phyloP scores from a whole-genome alignment of 2,329 filamentous ascomycete genomes.

The Proliferodiscus dingleyae region DNA sequence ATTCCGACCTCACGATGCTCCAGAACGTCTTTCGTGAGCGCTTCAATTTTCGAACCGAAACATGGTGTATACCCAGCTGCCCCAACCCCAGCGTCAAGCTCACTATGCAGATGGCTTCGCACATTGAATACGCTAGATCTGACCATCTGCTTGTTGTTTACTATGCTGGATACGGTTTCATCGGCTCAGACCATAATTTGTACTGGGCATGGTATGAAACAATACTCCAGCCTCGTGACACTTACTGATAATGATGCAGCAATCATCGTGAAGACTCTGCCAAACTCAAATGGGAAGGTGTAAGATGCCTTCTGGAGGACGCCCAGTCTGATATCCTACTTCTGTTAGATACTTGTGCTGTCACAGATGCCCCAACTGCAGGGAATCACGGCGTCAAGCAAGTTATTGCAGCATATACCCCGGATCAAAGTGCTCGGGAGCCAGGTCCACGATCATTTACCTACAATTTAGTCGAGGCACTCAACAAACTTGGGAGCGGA shows the following conservation, averaged over 20 bases:
- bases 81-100: conserved; percentile 57
- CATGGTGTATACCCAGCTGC: conserved; percentile 56
- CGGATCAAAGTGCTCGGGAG: conserved; percentile 45
- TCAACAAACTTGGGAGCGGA: conserved; percentile 47
- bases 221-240: conserved; percentile 22
- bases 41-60: conserved; percentile 56
- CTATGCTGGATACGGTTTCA: conserved; percentile 57
- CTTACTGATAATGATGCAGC: conserved; percentile 41
- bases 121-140: conserved; percentile 52
- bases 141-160: conserved; percentile 61
- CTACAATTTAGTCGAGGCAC: conserved; percentile 49
- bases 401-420: conserved; percentile 54
- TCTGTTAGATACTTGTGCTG: conserved; percentile 56
- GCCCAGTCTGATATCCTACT: conserved; percentile 58
- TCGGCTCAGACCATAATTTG: conserved; percentile 54
- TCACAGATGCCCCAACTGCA: conserved; percentile 45
- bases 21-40: conserved; percentile 54
- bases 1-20: conserved; percentile 49
- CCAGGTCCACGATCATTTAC: conserved; percentile 52
- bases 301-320: conserved; percentile 58
- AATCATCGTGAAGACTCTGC: conserved; percentile 53
- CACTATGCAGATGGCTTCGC: conserved; percentile 54
- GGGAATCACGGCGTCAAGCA: conserved; percentile 56
- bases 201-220: conserved; percentile 62
- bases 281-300: conserved; percentile 59